Base-by-base conservation (phyloP, 148 eudicot genomes). In the Agrostemma githago region DNA sequence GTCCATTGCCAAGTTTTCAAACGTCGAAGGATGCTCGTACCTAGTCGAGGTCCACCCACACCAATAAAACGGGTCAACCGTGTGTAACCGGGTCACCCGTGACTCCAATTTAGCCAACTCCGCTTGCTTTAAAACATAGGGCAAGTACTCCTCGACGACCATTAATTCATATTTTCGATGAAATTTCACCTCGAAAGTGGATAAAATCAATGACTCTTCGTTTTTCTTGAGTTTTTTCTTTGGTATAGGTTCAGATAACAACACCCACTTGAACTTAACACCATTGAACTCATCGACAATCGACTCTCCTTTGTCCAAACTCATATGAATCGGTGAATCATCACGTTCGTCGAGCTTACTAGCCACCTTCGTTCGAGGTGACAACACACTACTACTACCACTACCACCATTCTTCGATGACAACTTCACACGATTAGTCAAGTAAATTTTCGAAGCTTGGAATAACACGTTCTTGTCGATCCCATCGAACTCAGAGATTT, bases 1-100 rank as follows among this genome's bases (percentile, higher is more conserved):
- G 4, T 88, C 88, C 85, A 88, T 83, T 1, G 89, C 89, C 62
- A 88, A 51, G 8, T 84, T 86, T 15, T 82, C 86, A 46, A 88
- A 88, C 0, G 79, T 84, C 3, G 92, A 73, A 3, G 89, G 92
- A 39, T 90, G 92, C 62, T 86, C 82, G n/a, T 88, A 77, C 5
- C 70, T 82, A 3, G 87, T 77, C 4, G 84, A 71, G 2, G 41
- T 61, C 96, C 96, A 85, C 0, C 60, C 64, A 4, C 44, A 70
- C 61, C 56, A 17, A 15, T n/a, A 77, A 5, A 70, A 17, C 5
- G 17, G 1, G 43, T 83, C 86, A 5, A 77, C 48, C 2, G 88
- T 81, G 53, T 60, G 76, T 1, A 90, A 48, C 79, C 89, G 83
- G 43, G 85, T 38, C 3, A 84, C 78, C 40, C 79, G 87, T 11